These are phyloP conservation scores for Hansfordia pulvinata DNA, from an alignment of 2,329 filamentous ascomycete species.

Conservation along the genomic window DNA sequence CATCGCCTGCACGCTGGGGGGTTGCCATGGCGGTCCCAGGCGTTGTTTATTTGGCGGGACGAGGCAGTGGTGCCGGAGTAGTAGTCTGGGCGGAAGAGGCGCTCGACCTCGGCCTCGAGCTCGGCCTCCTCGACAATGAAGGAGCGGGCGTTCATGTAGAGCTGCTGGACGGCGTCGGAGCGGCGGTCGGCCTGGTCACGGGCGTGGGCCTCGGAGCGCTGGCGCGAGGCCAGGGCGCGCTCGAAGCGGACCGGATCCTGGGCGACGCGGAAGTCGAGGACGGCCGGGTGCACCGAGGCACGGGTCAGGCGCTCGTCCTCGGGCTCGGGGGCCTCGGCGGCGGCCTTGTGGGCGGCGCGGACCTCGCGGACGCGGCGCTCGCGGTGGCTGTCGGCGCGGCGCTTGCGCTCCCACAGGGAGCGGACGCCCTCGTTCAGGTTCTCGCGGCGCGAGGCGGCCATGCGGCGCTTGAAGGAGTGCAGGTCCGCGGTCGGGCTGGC, in stretches of 20 bases:
- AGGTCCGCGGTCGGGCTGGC: conserved; percentile 22
- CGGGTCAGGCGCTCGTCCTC: conserved; percentile 68
- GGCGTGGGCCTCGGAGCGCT: conserved; percentile 26
- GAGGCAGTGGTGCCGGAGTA: conserved; percentile 25
- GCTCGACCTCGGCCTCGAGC: conserved; percentile 59
- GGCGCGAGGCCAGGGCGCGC: conserved; percentile 30
- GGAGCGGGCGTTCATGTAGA: conserved; percentile 77
- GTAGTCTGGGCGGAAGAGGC: conserved; percentile 56
- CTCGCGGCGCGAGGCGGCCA: conserved; percentile 58
- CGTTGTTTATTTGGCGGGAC: conserved; percentile 24
- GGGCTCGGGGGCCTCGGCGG: conserved; percentile 50
- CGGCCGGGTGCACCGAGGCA: conserved; percentile 44
- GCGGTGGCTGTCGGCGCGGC: conserved; percentile 22
- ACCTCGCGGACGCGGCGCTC: conserved; percentile 31
- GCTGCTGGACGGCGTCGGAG: conserved; percentile 61
- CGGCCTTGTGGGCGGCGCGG: conserved; percentile 26
- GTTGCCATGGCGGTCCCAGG: conserved; percentile 35
- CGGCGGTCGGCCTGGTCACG: conserved; percentile 43
- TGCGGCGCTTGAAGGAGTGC: conserved; percentile 52
- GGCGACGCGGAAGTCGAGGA: conserved; percentile 33
- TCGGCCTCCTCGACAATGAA: conserved; percentile 80
- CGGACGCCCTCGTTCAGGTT: conserved; percentile 61
- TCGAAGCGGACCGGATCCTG: conserved; percentile 50
- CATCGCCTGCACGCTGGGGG: too few relatives aligned
- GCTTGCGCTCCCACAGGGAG: conserved; percentile 56